Conservation (phyloP, 805 yeast genomes). For the Cyberlindnera maritima region DNA sequence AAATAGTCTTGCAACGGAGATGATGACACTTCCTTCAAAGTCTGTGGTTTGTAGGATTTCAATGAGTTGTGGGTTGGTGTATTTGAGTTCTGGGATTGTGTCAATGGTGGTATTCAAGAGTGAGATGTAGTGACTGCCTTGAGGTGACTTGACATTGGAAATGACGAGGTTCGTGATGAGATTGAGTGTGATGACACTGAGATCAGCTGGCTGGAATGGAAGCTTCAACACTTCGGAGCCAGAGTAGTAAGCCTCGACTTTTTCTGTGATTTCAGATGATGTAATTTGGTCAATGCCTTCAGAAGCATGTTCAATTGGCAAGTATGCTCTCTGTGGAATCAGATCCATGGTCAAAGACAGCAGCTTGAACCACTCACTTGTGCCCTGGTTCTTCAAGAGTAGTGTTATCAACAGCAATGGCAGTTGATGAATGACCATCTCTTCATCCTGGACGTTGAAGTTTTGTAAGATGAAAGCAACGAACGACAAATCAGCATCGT, state of each 20-base stretch:
- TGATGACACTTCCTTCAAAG: slow-evolving; percentile 18
- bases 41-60: slow-evolving; percentile 20
- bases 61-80: slow-evolving; percentile 36
- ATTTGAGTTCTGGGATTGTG: slow-evolving; percentile 42
- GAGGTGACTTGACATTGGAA: slow-evolving; percentile 20
- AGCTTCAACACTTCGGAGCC: slow-evolving; percentile 27
- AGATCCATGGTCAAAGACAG: slow-evolving; percentile 44
- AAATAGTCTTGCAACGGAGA: slow-evolving; percentile 32
- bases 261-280: slow-evolving; percentile 24
- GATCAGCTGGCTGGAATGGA: slow-evolving; percentile 43
- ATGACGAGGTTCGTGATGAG: slow-evolving; percentile 29
- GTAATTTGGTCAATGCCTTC: slow-evolving; percentile 13
- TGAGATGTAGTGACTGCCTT: slow-evolving; percentile 31
- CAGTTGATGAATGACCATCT: slow-evolving; percentile 70
- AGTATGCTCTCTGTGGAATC: slow-evolving; percentile 62
- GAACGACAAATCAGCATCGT: slow-evolving; percentile 41
- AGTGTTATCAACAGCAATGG: slow-evolving; percentile 63
- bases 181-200: slow-evolving; percentile 40
- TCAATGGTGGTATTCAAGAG: slow-evolving; percentile 38
- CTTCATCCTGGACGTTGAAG: slow-evolving; percentile 84
- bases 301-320: slow-evolving; percentile 48
- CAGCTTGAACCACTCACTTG: slow-evolving; percentile 36
- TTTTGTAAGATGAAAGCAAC: slow-evolving; percentile 57
- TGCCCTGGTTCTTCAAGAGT: slow-evolving; percentile 30
- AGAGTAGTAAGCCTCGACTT: slow-evolving; percentile 35